phyloP scores from a whole-genome alignment of 1,284 basidiomycete species.

The Apiotrichum veenhuisii region DNA sequence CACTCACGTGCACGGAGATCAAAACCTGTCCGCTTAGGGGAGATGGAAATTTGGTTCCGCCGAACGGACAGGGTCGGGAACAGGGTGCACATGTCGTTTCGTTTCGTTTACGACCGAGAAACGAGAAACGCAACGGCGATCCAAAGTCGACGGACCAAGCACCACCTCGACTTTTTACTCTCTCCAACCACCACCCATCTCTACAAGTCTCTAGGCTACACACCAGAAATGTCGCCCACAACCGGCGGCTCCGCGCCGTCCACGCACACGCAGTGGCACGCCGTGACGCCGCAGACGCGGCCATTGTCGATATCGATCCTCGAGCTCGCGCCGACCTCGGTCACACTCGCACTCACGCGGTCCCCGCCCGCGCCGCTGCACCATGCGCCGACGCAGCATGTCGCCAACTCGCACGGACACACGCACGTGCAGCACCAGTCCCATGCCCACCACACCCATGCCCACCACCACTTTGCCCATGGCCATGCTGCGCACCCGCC shows the following conservation, averaged over 20 bases:
- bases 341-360: slow-evolving; percentile 47
- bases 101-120: too few species aligned
- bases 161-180: too few species aligned
- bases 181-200: not conserved
- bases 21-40: not conserved
- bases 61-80: not conserved
- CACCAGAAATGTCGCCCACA: slow-evolving; percentile 19
- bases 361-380: slow-evolving; percentile 19
- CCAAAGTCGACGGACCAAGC: too few species aligned
- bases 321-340: slow-evolving; percentile 47
- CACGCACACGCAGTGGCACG: slow-evolving; percentile 42
- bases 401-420: slow-evolving; percentile 15
- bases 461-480: not conserved
- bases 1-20: not conserved
- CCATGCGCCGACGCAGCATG: slow-evolving; percentile 16
- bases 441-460: not conserved
- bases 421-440: not conserved
- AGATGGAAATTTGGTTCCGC: not conserved
- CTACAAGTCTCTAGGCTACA: not conserved
- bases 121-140: too few species aligned
- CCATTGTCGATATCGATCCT: slow-evolving; percentile 48
- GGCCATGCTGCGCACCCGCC: not conserved
- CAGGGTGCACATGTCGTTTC: too few species aligned
- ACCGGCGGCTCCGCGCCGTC: slow-evolving; percentile 14
- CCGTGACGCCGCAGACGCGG: slow-evolving; percentile 44